A percentile compares a stretch with the other conserved stretches of the same genome.
phyloP scores from a whole-genome alignment of 2,329 filamentous ascomycete species.

The Hypoxylon sp. region DNA sequence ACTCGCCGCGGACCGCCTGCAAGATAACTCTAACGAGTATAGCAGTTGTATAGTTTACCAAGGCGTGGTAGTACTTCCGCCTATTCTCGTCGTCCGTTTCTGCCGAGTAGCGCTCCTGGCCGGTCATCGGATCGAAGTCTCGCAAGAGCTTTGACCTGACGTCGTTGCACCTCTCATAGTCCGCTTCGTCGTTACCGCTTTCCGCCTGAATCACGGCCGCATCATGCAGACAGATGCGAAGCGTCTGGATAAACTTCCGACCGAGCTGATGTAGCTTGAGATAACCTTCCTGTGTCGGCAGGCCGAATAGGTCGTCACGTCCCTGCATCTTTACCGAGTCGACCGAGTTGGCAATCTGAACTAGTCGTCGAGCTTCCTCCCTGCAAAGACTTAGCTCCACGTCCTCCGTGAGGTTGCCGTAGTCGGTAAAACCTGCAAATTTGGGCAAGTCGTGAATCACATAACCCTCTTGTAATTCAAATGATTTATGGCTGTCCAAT shows the following conservation, averaged over 20 bases:
- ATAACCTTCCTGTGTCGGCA: slow-evolving; percentile 7
- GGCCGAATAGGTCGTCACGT: neutral
- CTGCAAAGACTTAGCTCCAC: slow-evolving; percentile 4
- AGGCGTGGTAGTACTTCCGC: slow-evolving; percentile 1
- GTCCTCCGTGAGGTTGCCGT: slow-evolving; percentile 4
- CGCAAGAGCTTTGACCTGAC: slow-evolving; percentile 1
- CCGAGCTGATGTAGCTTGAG: slow-evolving; percentile 6
- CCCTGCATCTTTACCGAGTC: slow-evolving; percentile 7
- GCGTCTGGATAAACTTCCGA: slow-evolving; percentile 2
- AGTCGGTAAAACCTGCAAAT: slow-evolving; percentile 1
- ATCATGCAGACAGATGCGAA: slow-evolving; percentile 2
- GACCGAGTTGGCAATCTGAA: neutral
- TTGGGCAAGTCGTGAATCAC: slow-evolving; percentile 4
- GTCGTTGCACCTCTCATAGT: neutral
- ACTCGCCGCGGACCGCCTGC: slow-evolving; percentile 1
- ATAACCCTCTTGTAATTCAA: slow-evolving; percentile 3
- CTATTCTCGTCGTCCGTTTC: slow-evolving; percentile 3
- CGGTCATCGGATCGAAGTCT: slow-evolving; percentile 5
- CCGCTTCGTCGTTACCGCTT: neutral
- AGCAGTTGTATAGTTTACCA: slow-evolving; percentile 4
- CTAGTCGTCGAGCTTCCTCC: slow-evolving; percentile 4
- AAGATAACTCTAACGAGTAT: neutral
- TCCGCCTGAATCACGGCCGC: slow-evolving; percentile 4
- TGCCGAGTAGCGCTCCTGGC: slow-evolving; percentile 7
- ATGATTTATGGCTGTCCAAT: slow-evolving; percentile 5